phyloP scores from a whole-genome alignment of 495 filamentous ascomycete genomes.

The Aspergillus taichungensis region DNA sequence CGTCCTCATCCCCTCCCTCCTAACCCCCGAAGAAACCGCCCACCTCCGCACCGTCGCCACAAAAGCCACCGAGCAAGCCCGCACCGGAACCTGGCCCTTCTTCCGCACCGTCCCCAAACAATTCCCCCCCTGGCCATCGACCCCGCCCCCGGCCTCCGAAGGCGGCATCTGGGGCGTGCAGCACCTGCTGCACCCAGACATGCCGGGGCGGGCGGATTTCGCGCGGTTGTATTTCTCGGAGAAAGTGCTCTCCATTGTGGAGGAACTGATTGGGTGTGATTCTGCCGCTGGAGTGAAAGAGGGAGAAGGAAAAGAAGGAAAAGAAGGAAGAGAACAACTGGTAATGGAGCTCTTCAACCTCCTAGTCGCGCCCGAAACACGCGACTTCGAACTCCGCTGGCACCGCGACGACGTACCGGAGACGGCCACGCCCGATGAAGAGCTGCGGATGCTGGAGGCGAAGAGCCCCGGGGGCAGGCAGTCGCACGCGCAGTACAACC shows the following conservation, averaged over 20 bases:
- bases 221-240: constrained; percentile 56
- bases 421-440: constrained; percentile 45
- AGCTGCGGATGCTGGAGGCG: constrained; percentile 32
- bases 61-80: constrained; percentile 46
- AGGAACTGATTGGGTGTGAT: no score
- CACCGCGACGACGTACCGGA: constrained; percentile 69
- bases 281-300: no score
- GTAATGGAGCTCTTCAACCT: constrained; percentile 78
- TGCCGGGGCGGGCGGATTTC: constrained; percentile 48
- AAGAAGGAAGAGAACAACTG: constrained; percentile 35
- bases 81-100: constrained; percentile 60
- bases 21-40: constrained; percentile 37
- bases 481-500: constrained; percentile 71
- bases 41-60: constrained; percentile 47
- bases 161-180: constrained; percentile 81
- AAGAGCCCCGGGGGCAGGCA: constrained; percentile 39
- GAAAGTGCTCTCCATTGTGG: constrained; percentile 45
- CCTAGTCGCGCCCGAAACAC: constrained; percentile 54
- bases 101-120: constrained; percentile 78
- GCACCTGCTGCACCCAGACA: constrained; percentile 65
- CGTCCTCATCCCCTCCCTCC: constrained; percentile 38
- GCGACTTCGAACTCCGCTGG: constrained; percentile 62
- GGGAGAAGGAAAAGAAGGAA: no score
- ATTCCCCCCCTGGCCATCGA: constrained; percentile 69
- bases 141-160: constrained; percentile 35